These are phyloP conservation scores for Cenococcum geophilum DNA, from an alignment of 495 filamentous ascomycete species.

Conservation along the genomic window DNA sequence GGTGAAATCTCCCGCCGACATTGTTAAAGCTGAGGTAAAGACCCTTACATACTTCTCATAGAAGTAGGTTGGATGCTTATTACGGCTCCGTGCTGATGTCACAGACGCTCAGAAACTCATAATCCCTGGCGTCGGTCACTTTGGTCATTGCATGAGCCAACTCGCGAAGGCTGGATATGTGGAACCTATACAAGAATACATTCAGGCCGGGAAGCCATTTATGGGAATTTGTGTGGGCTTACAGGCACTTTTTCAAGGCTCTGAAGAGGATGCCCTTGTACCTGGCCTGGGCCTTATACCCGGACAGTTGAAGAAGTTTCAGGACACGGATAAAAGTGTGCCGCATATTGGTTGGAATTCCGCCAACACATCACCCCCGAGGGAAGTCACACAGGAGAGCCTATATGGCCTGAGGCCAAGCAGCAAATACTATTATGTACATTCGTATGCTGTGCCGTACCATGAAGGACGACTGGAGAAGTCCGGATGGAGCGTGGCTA, in stretches of 20 bases:
- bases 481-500: constrained; percentile 83
- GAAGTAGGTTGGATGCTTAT: constrained; percentile 6
- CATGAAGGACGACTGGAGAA: constrained; percentile 60
- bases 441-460: constrained; percentile 85
- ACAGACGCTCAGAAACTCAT: constrained; percentile 63
- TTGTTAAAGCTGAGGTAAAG: constrained; percentile 74
- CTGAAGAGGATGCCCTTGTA: constrained; percentile 64
- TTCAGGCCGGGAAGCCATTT: constrained; percentile 84
- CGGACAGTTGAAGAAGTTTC: constrained; percentile 65
- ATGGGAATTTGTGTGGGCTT: constrained; percentile 97
- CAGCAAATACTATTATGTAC: constrained; percentile 98
- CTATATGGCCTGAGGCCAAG: constrained; percentile 69
- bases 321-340: constrained; percentile 73
- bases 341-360: constrained; percentile 99
- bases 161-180: constrained; percentile 73
- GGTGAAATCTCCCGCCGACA: constrained; percentile 77
- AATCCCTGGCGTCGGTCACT: constrained; percentile 92
- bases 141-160: constrained; percentile 87
- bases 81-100: constrained; percentile 21
- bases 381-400: constrained; percentile 42
- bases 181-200: constrained; percentile 70
- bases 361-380: constrained; percentile 52
- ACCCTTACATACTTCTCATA: background rate
- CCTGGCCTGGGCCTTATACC: constrained; percentile 71
- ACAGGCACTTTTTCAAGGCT: constrained; percentile 82